These are phyloP conservation scores for Apiosordaria backusii DNA, from an alignment of 495 filamentous ascomycete genomes.

Conservation along the genomic window DNA sequence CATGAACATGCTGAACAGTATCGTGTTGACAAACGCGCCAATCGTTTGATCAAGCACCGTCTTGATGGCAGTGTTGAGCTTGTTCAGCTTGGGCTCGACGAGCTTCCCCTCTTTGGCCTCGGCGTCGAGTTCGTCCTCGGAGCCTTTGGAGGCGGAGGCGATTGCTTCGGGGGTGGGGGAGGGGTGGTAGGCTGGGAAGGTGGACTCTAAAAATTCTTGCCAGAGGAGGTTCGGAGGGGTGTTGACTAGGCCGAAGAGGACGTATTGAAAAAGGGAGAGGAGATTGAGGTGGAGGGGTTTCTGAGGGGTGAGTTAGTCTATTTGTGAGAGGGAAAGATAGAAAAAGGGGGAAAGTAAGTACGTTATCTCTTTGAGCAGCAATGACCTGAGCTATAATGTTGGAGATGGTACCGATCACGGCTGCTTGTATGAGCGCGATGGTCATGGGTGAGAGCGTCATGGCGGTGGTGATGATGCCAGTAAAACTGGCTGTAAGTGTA, in stretches of 20 bases:
- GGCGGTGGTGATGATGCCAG: not conserved
- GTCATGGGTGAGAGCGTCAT: conserved; percentile 55
- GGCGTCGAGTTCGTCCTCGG: conserved; percentile 40
- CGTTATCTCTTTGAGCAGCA: conserved; percentile 61
- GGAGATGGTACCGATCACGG: conserved; percentile 66
- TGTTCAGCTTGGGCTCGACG: conserved; percentile 54
- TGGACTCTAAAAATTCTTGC: conserved; percentile 51
- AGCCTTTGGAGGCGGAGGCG: conserved; percentile 8
- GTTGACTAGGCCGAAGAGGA: conserved; percentile 68
- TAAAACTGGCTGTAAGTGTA: not conserved
- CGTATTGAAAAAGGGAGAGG: conserved; percentile 69
- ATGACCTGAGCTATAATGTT: conserved; percentile 81
- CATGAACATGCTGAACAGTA: conserved; percentile 59
- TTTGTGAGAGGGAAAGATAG: not conserved
- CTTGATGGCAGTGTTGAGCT: conserved; percentile 73
- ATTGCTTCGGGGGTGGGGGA: conserved; percentile 34
- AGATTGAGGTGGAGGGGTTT: conserved; percentile 53
- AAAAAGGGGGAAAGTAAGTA: conserved; percentile 35
- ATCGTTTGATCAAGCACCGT: conserved; percentile 78
- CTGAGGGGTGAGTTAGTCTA: conserved; percentile 32
- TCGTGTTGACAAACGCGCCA: conserved; percentile 71
- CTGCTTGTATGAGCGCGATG: conserved; percentile 65
- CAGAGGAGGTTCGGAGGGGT: conserved; percentile 86
- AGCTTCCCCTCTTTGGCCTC: conserved; percentile 40
- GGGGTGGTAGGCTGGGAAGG: conserved; percentile 44